A percentile compares a stretch with the other conserved stretches of the same genome.
Evolutionary conservation across 1,284 basidiomycete genomes (phyloP).

Genomic region (Tausonia pullulans): DNA sequence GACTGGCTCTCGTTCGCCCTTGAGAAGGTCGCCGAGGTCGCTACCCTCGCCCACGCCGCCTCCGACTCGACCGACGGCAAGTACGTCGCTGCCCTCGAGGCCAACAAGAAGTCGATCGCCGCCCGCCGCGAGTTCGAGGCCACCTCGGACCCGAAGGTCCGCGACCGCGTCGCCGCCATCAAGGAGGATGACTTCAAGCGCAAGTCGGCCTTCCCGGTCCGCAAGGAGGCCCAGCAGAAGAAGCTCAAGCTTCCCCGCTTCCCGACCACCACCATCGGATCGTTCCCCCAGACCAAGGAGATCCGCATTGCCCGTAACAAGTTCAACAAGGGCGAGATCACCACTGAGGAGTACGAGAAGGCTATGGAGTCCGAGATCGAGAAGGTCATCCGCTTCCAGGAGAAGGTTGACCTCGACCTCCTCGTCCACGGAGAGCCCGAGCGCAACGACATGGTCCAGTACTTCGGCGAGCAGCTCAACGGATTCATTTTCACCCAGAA

Average conservation of each 20-base stretch:
- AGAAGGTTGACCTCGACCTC: conserved; percentile 89
- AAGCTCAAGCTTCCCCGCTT: conserved; percentile 88
- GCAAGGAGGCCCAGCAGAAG: conserved; percentile 81
- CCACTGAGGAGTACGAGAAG: conserved; percentile 79
- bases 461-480: conserved; percentile 94
- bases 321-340: conserved; percentile 86
- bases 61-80: conserved; percentile 67
- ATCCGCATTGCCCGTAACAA: conserved; percentile 93
- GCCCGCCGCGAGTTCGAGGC: conserved; percentile 94
- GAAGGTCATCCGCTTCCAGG: conserved; percentile 89
- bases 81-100: conserved; percentile 61
- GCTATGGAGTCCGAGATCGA: conserved; percentile 99
- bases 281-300: conserved; percentile 99
- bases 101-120: conserved; percentile 82
- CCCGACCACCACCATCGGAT: conserved; percentile 97
- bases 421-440: conserved; percentile 99
- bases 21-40: conserved; percentile 91
- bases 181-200: conserved; percentile 80
- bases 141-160: conserved; percentile 87
- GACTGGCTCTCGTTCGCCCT: conserved; percentile 99
- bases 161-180: conserved; percentile 89
- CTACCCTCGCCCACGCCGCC: conserved; percentile 70
- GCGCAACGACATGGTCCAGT: conserved; percentile 99
- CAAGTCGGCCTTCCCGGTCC: conserved; percentile 77
- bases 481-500: conserved; percentile 98